phyloP scores from a whole-genome alignment of 768 basidiomycete genomes.

The Rhizopogon salebrosus region DNA sequence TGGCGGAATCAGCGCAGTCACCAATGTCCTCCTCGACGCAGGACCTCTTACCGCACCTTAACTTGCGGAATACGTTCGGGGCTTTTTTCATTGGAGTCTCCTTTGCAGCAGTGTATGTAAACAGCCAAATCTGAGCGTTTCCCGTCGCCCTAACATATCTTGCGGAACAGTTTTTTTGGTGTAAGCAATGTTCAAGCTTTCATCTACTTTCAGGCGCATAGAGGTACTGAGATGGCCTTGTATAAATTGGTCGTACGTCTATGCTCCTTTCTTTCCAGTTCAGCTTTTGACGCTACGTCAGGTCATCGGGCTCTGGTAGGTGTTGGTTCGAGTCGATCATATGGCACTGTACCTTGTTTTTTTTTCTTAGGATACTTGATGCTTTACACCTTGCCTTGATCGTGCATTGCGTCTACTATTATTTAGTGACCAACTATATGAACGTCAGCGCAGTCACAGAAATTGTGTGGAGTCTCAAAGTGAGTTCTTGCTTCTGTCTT shows the following conservation, averaged over 20 bases:
- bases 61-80: not conserved
- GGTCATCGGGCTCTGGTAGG: conserved; percentile 8
- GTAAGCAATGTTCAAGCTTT: not conserved
- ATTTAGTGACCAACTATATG: conserved; percentile 29
- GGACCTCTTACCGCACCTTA: not conserved
- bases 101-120: not conserved
- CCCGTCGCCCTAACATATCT: not conserved
- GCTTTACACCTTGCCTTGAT: conserved; percentile 30
- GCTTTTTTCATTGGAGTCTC: not conserved
- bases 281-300: not conserved
- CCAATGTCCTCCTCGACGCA: not conserved
- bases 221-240: not conserved
- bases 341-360: not conserved
- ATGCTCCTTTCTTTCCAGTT: not conserved
- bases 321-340: too few species aligned
- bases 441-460: conserved; percentile 22
- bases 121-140: not conserved
- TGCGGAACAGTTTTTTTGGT: not conserved
- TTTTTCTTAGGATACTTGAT: conserved; percentile 27
- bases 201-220: not conserved
- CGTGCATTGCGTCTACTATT: conserved; percentile 32
- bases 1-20: not conserved
- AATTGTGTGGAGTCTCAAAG: conserved; percentile 22
- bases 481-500: not conserved
- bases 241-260: not conserved